These are phyloP conservation scores for Penicillium hesseltinei DNA, from an alignment of 2,329 filamentous ascomycete species.

Conservation along the genomic window DNA sequence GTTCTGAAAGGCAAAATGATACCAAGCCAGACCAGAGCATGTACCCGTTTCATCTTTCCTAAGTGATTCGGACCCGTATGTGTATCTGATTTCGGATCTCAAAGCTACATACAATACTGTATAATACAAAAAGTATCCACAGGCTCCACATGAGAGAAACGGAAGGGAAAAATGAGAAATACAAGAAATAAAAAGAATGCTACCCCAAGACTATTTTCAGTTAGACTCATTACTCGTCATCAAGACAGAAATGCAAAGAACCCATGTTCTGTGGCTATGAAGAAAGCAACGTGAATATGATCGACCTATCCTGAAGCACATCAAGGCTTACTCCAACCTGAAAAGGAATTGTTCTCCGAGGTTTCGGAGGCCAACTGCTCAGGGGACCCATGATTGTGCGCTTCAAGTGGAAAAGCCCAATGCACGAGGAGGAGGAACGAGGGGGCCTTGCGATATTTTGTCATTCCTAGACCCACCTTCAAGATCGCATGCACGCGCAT, in stretches of 20 bases:
- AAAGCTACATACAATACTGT: constrained; percentile 1
- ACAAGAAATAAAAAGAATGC: background rate
- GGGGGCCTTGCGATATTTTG: background rate
- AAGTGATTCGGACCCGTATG: background rate
- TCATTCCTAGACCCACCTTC: constrained; percentile 2
- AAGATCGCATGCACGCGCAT: background rate
- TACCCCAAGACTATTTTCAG: background rate
- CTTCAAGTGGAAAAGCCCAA: background rate
- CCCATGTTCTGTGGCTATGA: background rate
- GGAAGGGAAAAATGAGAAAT: background rate
- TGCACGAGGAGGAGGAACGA: background rate
- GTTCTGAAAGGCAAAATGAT: background rate
- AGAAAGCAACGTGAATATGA: background rate
- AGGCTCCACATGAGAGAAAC: background rate
- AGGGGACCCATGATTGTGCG: background rate
- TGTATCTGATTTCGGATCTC: background rate
- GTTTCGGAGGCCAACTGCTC: background rate
- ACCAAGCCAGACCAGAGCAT: background rate
- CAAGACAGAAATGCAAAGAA: background rate
- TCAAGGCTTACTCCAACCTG: background rate
- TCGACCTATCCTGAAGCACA: background rate
- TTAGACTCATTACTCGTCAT: background rate
- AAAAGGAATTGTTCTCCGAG: background rate
- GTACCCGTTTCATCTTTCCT: background rate
- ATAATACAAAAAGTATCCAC: background rate